Evolutionary conservation across 2,329 filamentous ascomycete species (phyloP), one percentile per base, ranked within the genome.

Genomic region (Delphinella strobiligena): DNA sequence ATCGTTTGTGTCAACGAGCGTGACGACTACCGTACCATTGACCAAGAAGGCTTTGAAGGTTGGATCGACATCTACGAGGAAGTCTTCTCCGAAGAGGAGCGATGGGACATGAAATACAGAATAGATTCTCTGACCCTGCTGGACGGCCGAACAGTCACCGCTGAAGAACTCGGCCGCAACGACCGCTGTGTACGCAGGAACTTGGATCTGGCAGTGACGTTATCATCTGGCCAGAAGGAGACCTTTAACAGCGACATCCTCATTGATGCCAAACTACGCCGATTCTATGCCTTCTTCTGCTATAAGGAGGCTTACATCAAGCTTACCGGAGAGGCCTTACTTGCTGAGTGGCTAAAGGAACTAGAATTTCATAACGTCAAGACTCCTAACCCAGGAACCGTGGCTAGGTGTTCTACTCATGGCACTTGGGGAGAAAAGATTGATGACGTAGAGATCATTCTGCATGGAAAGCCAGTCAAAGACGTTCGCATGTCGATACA

Each of bases 241-340:
- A 51, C 36, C 2, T 61, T 71, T 44, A 56, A 53, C 27, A 64
- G 61, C 2, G 62, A 69, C 29, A 40, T 64, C 0, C 44, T 74
- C n/a, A 62, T 73, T 14, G 78, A 81, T 44, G 68, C 63, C 16
- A 78, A 78, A 53, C 63, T 88, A 19, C 68, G 80, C 4, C 68
- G 72, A 38, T 89, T 89, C 54, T 89, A 87, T 55, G 72, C 80
- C 1, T 74, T 82, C 43, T 89, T 82, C 79, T 84, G 80, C 56
- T 70, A 85, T 56, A 78, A 84, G 50, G 83, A 89, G 62, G 78
- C 82, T 1, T 88, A 84, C 55, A 78, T 88, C 59, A 89, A 88
- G 71, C 77, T 89, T 63, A 82, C 81, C 19, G 83, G 83, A 18
- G 81, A 88, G 51, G 83, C 81, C 1, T 66, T 89, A 42, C 65